Evolutionary conservation across 345 rosid species (phyloP), one percentile per base, ranked within the genome.

Genomic region (Salix caprea): DNA sequence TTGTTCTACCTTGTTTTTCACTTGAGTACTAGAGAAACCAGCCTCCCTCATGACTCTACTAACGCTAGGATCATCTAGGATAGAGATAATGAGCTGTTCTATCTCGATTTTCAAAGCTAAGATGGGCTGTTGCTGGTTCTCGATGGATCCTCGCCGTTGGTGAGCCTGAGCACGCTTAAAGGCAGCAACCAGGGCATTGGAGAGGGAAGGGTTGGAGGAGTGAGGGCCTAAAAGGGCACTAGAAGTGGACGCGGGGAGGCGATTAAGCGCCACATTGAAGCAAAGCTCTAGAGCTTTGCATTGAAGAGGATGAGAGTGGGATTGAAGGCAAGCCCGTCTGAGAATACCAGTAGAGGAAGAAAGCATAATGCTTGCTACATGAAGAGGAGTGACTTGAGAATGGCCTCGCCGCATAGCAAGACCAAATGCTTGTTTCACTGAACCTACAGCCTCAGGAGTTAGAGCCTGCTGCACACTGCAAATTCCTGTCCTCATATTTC

Each of bases 41-140:
- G 99, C 99, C 85, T 96, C 99, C 70, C 91, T 90, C 99, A 96
- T 96, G 81, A 93, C 99, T 78, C 99, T 86, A 83, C 98, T 93
- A 46, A 95, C 99, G 76, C 99, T 93, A 23, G 99, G 99, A 81
- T 96, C 99, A 74, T 96, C 98, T 0, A 96, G 81, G 66, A 93
- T 96, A 3, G 99, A 96, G 46, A 93, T 89, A 11, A 96, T 87
- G 40, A 96, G 97, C 82, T 93, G 99, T 79, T 91, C 94, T 19
- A 93, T 81, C 86, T 96, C 99, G 39, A 96, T 93, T 81, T 96
- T 96, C 64, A 91, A 86, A 4, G 99, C 93, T 77, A 93, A 84
- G 15, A 93, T 89, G 56, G 98, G 93, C 72, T 94, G 96, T 71
- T 96, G 98, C 87, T 91, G 96, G 87, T 87, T 93, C 76, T 96